phyloP scores from a whole-genome alignment of 176 grass and related monocot species.

The Oryza coarctata region DNA sequence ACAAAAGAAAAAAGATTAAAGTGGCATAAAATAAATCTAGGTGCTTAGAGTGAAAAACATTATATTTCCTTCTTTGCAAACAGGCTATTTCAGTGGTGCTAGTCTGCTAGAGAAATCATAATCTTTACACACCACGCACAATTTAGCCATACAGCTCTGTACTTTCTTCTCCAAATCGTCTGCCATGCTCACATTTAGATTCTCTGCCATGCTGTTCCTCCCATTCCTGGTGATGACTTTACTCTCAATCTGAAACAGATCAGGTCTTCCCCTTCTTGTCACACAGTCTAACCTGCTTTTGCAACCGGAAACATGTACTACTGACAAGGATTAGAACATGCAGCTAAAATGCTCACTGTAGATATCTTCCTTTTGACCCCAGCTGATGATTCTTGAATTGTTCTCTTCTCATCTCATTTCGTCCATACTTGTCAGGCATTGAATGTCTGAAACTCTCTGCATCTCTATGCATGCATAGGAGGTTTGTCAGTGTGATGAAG shows the following conservation, averaged over 20 bases:
- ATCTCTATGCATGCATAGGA: not conserved
- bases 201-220: not conserved
- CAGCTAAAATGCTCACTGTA: not conserved
- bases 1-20: not conserved
- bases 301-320: not conserved
- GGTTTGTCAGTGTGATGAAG: not conserved
- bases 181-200: not conserved
- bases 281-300: not conserved
- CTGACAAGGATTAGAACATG: not conserved
- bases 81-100: not conserved
- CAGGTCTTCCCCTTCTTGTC: not conserved
- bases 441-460: not conserved
- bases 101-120: not conserved
- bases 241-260: not conserved
- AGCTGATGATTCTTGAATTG: not conserved
- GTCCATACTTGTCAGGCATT: not conserved
- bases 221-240: not conserved
- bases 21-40: not conserved
- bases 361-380: not conserved
- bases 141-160: not conserved
- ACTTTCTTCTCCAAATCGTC: not conserved
- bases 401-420: not conserved
- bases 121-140: not conserved
- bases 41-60: not conserved
- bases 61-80: not conserved